These are phyloP conservation scores for Penicillium polonicum DNA, from an alignment of 2,329 filamentous ascomycete species.

Conservation along the genomic window DNA sequence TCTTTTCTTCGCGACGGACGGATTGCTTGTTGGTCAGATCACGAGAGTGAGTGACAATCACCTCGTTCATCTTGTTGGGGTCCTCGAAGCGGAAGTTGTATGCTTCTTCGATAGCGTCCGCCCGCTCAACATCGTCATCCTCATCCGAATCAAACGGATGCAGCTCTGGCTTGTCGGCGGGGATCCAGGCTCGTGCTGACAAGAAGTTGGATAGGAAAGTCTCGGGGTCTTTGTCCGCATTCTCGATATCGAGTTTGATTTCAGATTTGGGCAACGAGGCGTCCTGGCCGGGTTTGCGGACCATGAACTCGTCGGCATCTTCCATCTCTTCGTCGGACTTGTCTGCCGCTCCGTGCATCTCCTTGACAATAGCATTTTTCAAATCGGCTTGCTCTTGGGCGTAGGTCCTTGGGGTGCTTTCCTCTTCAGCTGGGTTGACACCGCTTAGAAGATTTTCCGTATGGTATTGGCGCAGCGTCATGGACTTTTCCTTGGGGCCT, in stretches of 20 bases:
- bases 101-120: slow-evolving; percentile 85
- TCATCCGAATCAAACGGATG: slow-evolving; percentile 91
- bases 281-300: slow-evolving; percentile 61
- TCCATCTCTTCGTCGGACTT: slow-evolving; percentile 50
- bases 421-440: slow-evolving; percentile 57
- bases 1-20: slow-evolving; percentile 80
- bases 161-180: slow-evolving; percentile 64
- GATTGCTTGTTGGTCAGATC: slow-evolving; percentile 78
- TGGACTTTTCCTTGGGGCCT: slow-evolving; percentile 73
- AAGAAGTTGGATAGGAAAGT: slow-evolving; percentile 94
- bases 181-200: slow-evolving; percentile 85
- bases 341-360: slow-evolving; percentile 69
- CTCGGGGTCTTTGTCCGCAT: slow-evolving; percentile 86
- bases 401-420: slow-evolving; percentile 66
- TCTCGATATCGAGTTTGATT: slow-evolving; percentile 65
- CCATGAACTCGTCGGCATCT: slow-evolving; percentile 72
- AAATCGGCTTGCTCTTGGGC: slow-evolving; percentile 83
- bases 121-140: slow-evolving; percentile 68
- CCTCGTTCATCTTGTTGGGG: slow-evolving; percentile 81
- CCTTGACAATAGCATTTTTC: slow-evolving; percentile 72
- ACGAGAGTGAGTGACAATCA: slow-evolving; percentile 83
- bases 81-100: slow-evolving; percentile 98
- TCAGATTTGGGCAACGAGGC: slow-evolving; percentile 42
- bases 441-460: slow-evolving; percentile 82
- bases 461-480: slow-evolving; percentile 88